A percentile compares a stretch with the other conserved stretches of the same genome.
Conservation (phyloP, 169 alveolate genomes). For the Plasmodium reichenowi region DNA sequence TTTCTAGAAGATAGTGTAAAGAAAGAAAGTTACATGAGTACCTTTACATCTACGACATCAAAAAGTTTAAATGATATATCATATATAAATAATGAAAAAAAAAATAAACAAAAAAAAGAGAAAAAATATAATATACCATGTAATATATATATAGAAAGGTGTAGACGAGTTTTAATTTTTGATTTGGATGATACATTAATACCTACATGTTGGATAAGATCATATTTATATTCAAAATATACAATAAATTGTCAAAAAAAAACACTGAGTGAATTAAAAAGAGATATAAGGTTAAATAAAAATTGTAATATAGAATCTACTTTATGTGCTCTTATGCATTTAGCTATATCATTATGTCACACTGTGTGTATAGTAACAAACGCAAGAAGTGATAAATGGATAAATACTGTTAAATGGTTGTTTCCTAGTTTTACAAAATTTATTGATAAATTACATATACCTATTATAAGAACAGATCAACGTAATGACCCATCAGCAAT, state of each 20-base stretch:
- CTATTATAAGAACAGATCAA: conserved; percentile 83
- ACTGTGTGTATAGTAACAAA: conserved; percentile 89
- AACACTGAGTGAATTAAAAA: conserved; percentile 74
- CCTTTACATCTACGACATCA: neutral
- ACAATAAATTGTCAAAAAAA: conserved; percentile 62
- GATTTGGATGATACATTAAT: conserved; percentile 89
- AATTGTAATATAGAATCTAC: conserved; percentile 78
- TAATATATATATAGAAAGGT: conserved; percentile 39
- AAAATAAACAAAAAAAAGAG: neutral
- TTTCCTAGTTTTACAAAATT: conserved; percentile 85
- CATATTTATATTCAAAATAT: conserved; percentile 46
- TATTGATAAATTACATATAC: conserved; percentile 80
- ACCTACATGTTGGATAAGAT: conserved; percentile 89
- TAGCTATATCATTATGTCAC: conserved; percentile 80
- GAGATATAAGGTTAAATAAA: conserved; percentile 82
- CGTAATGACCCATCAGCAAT: conserved; percentile 83
- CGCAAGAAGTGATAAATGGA: conserved; percentile 88
- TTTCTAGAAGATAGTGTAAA: neutral
- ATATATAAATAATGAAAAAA: neutral
- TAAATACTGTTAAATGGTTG: conserved; percentile 83
- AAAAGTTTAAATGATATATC: neutral
- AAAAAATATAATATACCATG: conserved; percentile 2
- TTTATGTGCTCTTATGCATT: conserved; percentile 76
- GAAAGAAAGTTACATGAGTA: no score
- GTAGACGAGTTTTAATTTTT: conserved; percentile 78